Evolutionary conservation across 257 asterid genomes (phyloP), one percentile per base, ranked within the genome.

Genomic region (Scutellaria galericulata): DNA sequence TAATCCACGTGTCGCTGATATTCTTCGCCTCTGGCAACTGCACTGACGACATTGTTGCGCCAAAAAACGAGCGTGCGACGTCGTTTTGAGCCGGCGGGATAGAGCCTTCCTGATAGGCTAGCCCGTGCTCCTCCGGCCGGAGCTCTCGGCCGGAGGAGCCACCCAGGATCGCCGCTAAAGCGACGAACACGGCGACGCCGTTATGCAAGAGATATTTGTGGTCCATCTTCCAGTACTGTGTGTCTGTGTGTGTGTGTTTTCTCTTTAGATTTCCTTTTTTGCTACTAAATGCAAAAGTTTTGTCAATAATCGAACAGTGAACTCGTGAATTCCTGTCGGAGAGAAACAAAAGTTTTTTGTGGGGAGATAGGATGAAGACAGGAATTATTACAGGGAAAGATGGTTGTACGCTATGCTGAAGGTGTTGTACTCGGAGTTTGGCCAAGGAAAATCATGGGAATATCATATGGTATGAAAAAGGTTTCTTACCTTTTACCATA

Each of bases 1-100:
- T 40, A 84, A 86, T 62, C 91, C 83, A 82, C 52, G 86, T 64
- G 78, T 77, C 81, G 81, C 80, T 69, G 66, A 88, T 62, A 37
- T 91, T 90, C 79, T 78, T 84, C 24, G 92, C 98, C 83, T 84
- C 92, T 1, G 98, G 97, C 48, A 87, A 79, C 79, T 83, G 66
- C 64, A 81, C 80, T 1, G 87, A 27, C 50, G 77, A 24, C 68
- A 83, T 10, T 68, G 59, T 58, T 37, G 45, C 79, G 18, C 83
- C 88, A 87, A 92, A 92, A 68, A 84, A 84, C 20, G 84, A 70
- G 13, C 8, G 79, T 12, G 47, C 74, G 46, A 35, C 77, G 71
- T 53, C 77, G 75, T 27, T 40, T 20, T 24, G 70, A 7, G 75
- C 22, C 68, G 82, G 79, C 61, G 83, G 78, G 14, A 46, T 5